Evolutionary conservation across 371 early-diverging fungal genomes (phyloP), one percentile per base, ranked within the genome.

Genomic region (Syncephalastrum racemosum): DNA sequence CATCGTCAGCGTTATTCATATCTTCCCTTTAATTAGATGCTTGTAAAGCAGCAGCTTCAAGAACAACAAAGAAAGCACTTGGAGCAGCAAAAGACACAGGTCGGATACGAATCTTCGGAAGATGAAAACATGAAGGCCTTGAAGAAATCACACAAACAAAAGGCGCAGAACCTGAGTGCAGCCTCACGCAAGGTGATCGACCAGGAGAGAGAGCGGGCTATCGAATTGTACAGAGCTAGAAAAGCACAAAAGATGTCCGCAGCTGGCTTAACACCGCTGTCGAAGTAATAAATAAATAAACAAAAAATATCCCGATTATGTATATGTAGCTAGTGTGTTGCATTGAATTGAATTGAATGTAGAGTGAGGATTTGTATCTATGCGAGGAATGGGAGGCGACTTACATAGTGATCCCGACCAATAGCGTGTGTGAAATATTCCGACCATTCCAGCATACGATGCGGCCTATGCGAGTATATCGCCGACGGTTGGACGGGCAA

Each of bases 101-200:
- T 61, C 43, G 73, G 61, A 5, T 27, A 57, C 19, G 18, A 58
- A 43, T 71, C 80, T 19, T 69, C 69, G 31, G 75, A 73, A 46
- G 77, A 77, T 49, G 76, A 75, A 51, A 67, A 71, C 41, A 78
- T 78, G 79, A 73, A 78, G 46, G 42, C 55, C 45, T 52, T 75
- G 20, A 78, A 78, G 46, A 75, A 75, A 50, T 73, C 79, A 13
- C 73, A 78, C 31, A 75, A 75, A 50, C 62, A 74, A 55, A 75
- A 73, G 53, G 24, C 71, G 24, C 64, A 67, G 31, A 72, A 70
- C 39, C 71, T 76, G 77, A 74, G 75, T 58, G 71, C 71, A 27
- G 70, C 81, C 3, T 70, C 76, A 20, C 55, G 64, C 31, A 63
- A 60, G 41, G 67, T 64, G 43, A 51, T 81, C 22, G 77, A 78